phyloP scores from a whole-genome alignment of 2,329 filamentous ascomycete genomes.

The Diaporthe batatas region DNA sequence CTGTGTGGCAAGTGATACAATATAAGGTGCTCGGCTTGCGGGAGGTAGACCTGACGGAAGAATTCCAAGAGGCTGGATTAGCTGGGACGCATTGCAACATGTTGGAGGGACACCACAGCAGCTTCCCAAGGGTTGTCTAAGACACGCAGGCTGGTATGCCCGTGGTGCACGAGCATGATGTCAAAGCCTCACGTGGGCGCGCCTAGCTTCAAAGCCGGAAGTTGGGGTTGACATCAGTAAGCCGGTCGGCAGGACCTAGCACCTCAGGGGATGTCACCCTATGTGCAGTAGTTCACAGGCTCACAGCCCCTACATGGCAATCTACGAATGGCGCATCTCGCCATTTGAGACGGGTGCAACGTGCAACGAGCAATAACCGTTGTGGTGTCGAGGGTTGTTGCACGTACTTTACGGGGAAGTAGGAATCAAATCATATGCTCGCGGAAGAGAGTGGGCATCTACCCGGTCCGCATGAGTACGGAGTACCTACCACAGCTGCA shows the following conservation, averaged over 20 bases:
- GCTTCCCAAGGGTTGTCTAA: not conserved
- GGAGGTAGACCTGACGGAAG: not conserved
- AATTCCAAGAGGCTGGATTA: not conserved
- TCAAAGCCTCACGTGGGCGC: slow-evolving; percentile 18
- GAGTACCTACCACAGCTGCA: too few relatives aligned
- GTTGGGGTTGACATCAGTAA: not conserved
- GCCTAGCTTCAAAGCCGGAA: not conserved
- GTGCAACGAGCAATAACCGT: not conserved
- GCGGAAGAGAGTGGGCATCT: not conserved
- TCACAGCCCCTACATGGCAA: not conserved
- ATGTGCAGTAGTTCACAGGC: not conserved
- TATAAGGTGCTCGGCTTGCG: not conserved
- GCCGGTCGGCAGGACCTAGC: not conserved
- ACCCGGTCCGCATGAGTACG: not conserved
- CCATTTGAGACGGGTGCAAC: not conserved
- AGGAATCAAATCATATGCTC: not conserved
- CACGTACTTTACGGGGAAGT: not conserved
- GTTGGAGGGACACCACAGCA: not conserved
- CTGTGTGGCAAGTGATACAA: not conserved
- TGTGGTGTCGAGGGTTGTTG: not conserved
- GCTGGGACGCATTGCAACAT: not conserved
- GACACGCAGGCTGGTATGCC: not conserved
- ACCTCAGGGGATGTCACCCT: slow-evolving; percentile 9
- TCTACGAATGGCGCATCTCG: slow-evolving; percentile 10
- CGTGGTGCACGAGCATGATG: not conserved